Base-by-base conservation (phyloP, 73 alveolate species). In the Uronychia setigera region DNA sequence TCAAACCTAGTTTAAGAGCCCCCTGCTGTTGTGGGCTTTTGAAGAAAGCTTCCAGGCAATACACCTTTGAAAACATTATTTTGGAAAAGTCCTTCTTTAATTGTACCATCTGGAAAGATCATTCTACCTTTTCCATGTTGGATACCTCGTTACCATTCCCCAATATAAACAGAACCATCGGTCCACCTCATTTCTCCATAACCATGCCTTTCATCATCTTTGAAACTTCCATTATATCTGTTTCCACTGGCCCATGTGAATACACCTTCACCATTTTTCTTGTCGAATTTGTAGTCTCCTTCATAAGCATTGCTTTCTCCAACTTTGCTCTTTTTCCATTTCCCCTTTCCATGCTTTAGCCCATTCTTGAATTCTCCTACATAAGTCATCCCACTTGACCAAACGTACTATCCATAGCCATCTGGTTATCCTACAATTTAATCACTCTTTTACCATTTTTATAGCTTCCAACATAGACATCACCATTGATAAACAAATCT, bases 381-480 rank as follows among this genome's bases (percentile, higher is more conserved):
- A 33, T 32, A 83, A 9, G 32, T 26, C 33, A 79, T 76, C n/a
- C 84, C 91, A 32, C 33, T 33, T n/a, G 29, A n/a, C 85, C 85
- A 83, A 26, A 32, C 31, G 31, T 83, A 83, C 1, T 11, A 33
- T 26, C 91, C 91, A 29, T 83, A 11, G 46, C 91, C 91, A 76
- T 83, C 60, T 26, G 85, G 85, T 31, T 32, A 27, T 29, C 97
- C 97, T n/a, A n/a, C n/a, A n/a, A n/a, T n/a, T n/a, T n/a, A n/a
- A n/a, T n/a, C n/a, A n/a, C n/a, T n/a, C n/a, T n/a, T n/a, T n/a
- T n/a, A n/a, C n/a, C n/a, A n/a, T n/a, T n/a, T n/a, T n/a, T n/a
- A 84, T 88, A 95, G 31, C 91, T 86, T 11, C 98, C 98, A 60
- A 91, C 95, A 82, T 91, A 93, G 59, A 82, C 80, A 86, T 93